phyloP scores from a whole-genome alignment of 768 basidiomycete species.

The Boletellus ananas region DNA sequence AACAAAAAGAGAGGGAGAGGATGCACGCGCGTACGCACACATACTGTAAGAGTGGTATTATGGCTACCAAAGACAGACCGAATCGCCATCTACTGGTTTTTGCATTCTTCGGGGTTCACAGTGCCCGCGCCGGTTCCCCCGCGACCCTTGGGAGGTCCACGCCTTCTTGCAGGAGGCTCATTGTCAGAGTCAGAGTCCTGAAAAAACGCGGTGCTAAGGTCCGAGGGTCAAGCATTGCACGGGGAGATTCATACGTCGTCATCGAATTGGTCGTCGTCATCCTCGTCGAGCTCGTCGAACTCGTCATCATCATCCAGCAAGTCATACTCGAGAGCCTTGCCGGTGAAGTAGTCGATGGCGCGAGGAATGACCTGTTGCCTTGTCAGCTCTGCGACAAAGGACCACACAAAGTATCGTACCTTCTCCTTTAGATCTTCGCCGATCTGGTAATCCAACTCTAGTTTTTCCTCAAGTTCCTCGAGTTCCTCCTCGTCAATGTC shows the following conservation, averaged over 20 bases:
- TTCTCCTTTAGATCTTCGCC: slow-evolving; percentile 98
- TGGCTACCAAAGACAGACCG: slow-evolving; percentile 9
- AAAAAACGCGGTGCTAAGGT: slow-evolving; percentile 17
- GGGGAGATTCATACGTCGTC: slow-evolving; percentile 47
- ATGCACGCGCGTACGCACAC: slow-evolving; percentile 8
- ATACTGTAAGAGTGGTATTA: slow-evolving; percentile 17
- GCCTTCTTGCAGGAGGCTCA: slow-evolving; percentile 57
- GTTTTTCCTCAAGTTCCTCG: slow-evolving; percentile 86
- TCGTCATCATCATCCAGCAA: slow-evolving; percentile 52
- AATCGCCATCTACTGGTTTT: slow-evolving; percentile 65
- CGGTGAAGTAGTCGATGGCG: slow-evolving; percentile 96
- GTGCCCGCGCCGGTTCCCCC: slow-evolving; percentile 39
- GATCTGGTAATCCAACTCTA: slow-evolving; percentile 97
- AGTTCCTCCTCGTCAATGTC: slow-evolving; percentile 83
- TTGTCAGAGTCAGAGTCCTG: slow-evolving; percentile 69
- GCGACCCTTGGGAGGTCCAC: slow-evolving; percentile 56
- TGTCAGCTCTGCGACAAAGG: not conserved
- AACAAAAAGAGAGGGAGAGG: slow-evolving; percentile 7
- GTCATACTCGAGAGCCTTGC: slow-evolving; percentile 89
- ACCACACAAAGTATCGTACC: slow-evolving; percentile 36
- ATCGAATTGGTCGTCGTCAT: slow-evolving; percentile 51
- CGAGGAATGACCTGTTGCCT: slow-evolving; percentile 78
- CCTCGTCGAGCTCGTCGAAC: slow-evolving; percentile 54
- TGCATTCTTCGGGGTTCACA: slow-evolving; percentile 80
- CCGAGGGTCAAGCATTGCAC: slow-evolving; percentile 13